A percentile compares a stretch with the other conserved stretches of the same genome.
These are phyloP conservation scores for Cladorrhinum sp. DNA, from an alignment of 2,329 filamentous ascomycete species.

Conservation along the genomic window DNA sequence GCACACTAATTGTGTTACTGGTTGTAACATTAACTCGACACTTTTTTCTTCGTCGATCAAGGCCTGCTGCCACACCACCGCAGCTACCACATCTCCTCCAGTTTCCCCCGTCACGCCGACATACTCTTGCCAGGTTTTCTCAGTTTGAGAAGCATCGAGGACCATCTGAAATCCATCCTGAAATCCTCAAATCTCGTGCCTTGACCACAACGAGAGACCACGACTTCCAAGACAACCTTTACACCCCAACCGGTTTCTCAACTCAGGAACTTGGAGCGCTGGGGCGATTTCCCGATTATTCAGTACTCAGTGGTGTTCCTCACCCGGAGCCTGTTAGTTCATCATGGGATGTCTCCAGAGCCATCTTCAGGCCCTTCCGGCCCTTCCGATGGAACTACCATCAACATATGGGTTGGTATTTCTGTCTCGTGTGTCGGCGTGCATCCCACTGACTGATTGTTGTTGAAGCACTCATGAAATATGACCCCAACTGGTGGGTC, in stretches of 20 bases:
- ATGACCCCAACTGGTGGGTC: conserved; percentile 86
- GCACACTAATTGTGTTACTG: background rate
- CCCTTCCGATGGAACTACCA: conserved; percentile 83
- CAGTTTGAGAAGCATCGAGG: conserved; percentile 13
- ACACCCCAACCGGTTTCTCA: conserved; percentile 60
- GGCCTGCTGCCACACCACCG: background rate
- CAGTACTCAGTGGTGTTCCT: conserved; percentile 69
- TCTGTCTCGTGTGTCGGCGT: background rate
- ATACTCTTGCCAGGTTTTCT: conserved; percentile 15
- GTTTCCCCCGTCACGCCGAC: conserved; percentile 23
- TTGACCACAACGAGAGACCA: conserved; percentile 22
- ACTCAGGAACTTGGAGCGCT: conserved; percentile 65
- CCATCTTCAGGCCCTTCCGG: conserved; percentile 70
- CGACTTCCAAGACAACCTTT: conserved; percentile 21
- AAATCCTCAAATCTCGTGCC: conserved; percentile 27
- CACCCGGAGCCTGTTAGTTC: conserved; percentile 57
- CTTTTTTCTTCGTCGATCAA: background rate
- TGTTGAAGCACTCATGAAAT: conserved; percentile 64
- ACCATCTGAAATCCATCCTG: conserved; percentile 4
- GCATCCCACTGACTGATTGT: conserved; percentile 39
- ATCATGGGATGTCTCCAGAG: conserved; percentile 66
- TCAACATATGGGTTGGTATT: conserved; percentile 79
- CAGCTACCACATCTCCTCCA: conserved; percentile 12
- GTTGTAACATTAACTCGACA: background rate
- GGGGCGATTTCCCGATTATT: conserved; percentile 78